A percentile compares a stretch with the other conserved stretches of the same genome.
Conservation (phyloP, 2,329 filamentous ascomycete species). For the Tolypocladium nubicola region DNA sequence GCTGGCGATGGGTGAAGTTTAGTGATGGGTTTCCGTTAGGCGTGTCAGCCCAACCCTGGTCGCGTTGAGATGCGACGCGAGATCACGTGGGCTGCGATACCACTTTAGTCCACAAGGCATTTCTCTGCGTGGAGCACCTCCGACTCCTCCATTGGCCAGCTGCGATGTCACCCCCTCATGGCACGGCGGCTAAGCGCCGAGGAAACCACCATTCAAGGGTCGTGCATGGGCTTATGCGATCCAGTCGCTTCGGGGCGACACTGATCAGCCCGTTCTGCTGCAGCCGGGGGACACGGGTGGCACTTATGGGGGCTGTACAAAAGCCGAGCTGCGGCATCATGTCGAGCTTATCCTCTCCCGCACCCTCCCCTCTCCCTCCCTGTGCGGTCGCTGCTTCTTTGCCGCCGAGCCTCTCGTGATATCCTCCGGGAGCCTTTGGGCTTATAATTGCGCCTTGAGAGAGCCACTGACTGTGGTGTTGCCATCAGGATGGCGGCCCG, state of each 20-base stretch:
- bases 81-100: conserved; percentile 1
- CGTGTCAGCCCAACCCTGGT: not conserved
- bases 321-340: conserved; percentile 6
- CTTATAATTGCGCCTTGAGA: not conserved
- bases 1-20: not conserved
- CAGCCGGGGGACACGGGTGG: not conserved
- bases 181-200: not conserved
- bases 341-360: not conserved
- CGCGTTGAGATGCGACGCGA: not conserved
- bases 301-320: conserved; percentile 8
- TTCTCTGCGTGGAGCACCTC: not conserved
- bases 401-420: not conserved
- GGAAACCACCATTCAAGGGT: not conserved
- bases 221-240: not conserved
- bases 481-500: conserved; percentile 29
- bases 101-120: not conserved
- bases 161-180: not conserved
- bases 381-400: not conserved
- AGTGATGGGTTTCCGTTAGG: not conserved
- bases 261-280: not conserved
- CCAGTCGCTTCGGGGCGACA: not conserved
- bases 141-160: not conserved
- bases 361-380: not conserved
- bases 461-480: not conserved
- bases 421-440: not conserved